Conservation (phyloP, 148 eudicot species). For the Chenopodium quinoa region DNA sequence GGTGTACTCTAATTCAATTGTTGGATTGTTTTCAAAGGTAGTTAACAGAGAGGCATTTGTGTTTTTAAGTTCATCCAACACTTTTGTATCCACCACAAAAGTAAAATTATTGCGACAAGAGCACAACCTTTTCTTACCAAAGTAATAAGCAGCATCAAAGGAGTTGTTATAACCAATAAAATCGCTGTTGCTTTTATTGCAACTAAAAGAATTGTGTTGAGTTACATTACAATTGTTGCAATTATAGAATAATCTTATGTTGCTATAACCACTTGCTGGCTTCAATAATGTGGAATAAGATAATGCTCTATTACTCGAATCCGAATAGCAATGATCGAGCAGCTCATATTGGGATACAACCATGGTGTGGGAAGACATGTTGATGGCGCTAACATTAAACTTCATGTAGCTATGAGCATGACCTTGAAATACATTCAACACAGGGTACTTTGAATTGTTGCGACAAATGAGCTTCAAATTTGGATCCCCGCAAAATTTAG, state of each 20-base stretch:
- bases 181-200: too few species aligned
- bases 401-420: too few species aligned
- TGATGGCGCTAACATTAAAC: too few species aligned
- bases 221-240: not conserved
- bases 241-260: not conserved
- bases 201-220: too few species aligned
- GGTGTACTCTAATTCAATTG: not conserved
- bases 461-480: too few species aligned
- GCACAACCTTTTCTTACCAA: not conserved
- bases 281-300: not conserved
- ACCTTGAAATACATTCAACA: too few species aligned
- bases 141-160: not conserved
- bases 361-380: not conserved
- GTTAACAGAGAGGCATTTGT: not conserved
- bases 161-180: too few species aligned
- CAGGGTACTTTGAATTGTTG: too few species aligned
- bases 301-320: not conserved
- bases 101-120: not conserved
- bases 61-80: not conserved
- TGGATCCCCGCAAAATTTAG: too few species aligned
- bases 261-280: not conserved
- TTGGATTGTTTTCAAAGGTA: not conserved
- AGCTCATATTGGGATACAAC: not conserved
- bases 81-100: not conserved
- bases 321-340: not conserved